Evolutionary conservation across 495 filamentous ascomycete genomes (phyloP), one percentile per base, ranked within the genome.

Genomic region (Aspergillus homomorphus): DNA sequence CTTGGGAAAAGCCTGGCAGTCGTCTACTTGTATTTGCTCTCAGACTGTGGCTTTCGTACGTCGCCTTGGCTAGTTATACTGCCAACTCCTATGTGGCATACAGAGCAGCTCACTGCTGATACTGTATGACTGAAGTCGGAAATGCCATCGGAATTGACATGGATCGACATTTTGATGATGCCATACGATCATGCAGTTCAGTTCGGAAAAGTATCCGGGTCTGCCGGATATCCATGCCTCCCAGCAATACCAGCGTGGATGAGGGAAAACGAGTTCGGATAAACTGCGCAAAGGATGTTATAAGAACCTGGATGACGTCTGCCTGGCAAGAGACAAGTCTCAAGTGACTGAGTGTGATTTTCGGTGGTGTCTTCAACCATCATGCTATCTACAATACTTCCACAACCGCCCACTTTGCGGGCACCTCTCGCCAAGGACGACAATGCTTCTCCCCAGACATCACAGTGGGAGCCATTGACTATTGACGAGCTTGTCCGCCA

Each of bases 401-500:
- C 59, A 15, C 58, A 62, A 23, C 21, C 51, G 45, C 52, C 58
- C 43, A 49, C 56, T n/a, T 18, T 61, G 19, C 51, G 52, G 20
- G 45, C 52, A 19, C 41, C 46, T 12, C 14, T 51, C 22, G 43
- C 24, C 15, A 54, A 62, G 42, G 57, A 56, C 33, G 53, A 43
- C 33, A 9, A 43, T 16, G 14, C 18, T 16, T 16, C 48, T 16
- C 12, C 33, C 6, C 14, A 50, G 19, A 42, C 33, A 16, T n/a
- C 51, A 5, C 49, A 54, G 15, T 19, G 28, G 4, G 61, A 60
- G 19, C 58, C 61, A 18, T 21, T 60, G 30, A 68, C 66, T 7
- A 59, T 72, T 23, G 66, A 73, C 46, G 69, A 72, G 50, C 62
- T 73, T 30, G 61, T 73, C 33, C 63, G 69, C 38, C 60, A 66